Conservation (phyloP, 2,329 filamentous ascomycete genomes). For the Penicillium sp. region DNA sequence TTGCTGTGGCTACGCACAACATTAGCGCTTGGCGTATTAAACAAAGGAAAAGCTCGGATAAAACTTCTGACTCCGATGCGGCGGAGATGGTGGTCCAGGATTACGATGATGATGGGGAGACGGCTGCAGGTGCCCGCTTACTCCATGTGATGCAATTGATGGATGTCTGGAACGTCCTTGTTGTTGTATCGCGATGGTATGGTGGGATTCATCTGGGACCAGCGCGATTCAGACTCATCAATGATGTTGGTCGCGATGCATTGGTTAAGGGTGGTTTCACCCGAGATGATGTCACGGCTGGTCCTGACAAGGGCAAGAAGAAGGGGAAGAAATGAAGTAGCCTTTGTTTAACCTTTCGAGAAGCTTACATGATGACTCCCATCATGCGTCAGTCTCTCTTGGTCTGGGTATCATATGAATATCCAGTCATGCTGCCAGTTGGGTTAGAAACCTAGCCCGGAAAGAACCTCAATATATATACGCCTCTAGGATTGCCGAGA, state of each 20-base stretch:
- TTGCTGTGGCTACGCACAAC: slow-evolving; percentile 88
- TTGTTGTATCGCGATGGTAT: slow-evolving; percentile 94
- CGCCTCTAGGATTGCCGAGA: not conserved
- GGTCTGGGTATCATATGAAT: not conserved
- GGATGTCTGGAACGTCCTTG: slow-evolving; percentile 89
- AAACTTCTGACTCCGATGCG: slow-evolving; percentile 42
- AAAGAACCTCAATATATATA: not conserved
- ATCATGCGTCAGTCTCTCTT: not conserved
- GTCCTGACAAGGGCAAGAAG: slow-evolving; percentile 59
- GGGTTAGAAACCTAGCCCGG: not conserved
- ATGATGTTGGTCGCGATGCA: slow-evolving; percentile 80
- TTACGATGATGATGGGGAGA: slow-evolving; percentile 95
- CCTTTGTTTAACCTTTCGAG: not conserved
- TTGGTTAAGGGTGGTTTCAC: slow-evolving; percentile 76
- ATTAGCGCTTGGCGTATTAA: slow-evolving; percentile 92
- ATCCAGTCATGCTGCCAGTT: not conserved
- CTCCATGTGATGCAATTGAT: slow-evolving; percentile 92
- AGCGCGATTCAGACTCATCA: slow-evolving; percentile 87
- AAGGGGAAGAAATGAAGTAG: slow-evolving; percentile 50
- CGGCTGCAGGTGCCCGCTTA: slow-evolving; percentile 82
- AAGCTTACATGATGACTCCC: not conserved
- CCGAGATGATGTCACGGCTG: slow-evolving; percentile 49
- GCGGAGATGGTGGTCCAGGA: slow-evolving; percentile 72
- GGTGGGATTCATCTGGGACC: slow-evolving; percentile 88
- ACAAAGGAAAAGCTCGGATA: slow-evolving; percentile 30